Base-by-base conservation (phyloP, 805 yeast species). In the Saccharomycopsis lassenensis region DNA sequence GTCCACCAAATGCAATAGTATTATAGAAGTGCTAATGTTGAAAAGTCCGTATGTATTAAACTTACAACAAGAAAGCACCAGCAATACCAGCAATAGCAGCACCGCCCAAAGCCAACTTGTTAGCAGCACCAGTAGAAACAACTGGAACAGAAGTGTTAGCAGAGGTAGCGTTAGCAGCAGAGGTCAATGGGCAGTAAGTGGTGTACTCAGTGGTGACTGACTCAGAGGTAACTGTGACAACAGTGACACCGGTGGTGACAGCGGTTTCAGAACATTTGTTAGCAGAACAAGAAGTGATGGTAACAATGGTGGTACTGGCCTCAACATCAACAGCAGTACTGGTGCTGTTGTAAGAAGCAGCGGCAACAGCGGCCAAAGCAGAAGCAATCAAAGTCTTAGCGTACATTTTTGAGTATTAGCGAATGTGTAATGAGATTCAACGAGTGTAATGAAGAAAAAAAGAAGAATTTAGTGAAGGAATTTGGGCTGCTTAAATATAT, bases 301-400 rank as follows among this genome's bases (percentile, higher is more conserved):
- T 48, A 24, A 58, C 41, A 32, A 55, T 44, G 21, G 59, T 56
- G 36, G 62, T 55, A n/a, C n/a, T 34, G 27, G 37, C 28, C 4
- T 14, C 32, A n/a, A n/a, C n/a, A n/a, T 4, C 23, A 7, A 4
- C 20, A 24, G 14, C 24, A 16, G 14, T 49, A 32, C 47, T 35
- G 15, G 37, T 41, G 28, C 48, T 37, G 29, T 50, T 47, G 45
- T 48, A 52, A n/a, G 47, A 31, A 16, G 44, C 43, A 26, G 40
- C 32, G 15, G 46, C 34, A 23, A 44, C 36, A 24, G 48, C 34
- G 39, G 46, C 31, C 11, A 35, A 37, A 12, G 48, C 29, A 24
- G 47, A 45, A 33, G 39, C 40, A 33, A 42, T 44, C 29, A 36
- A n/a, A 11, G 25, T 7, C 31, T 36, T 8, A 19, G 40, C 40